A percentile compares a stretch with the other conserved stretches of the same genome.
phyloP scores from a whole-genome alignment of 2,329 filamentous ascomycete species.

The Orbilia oligospora region DNA sequence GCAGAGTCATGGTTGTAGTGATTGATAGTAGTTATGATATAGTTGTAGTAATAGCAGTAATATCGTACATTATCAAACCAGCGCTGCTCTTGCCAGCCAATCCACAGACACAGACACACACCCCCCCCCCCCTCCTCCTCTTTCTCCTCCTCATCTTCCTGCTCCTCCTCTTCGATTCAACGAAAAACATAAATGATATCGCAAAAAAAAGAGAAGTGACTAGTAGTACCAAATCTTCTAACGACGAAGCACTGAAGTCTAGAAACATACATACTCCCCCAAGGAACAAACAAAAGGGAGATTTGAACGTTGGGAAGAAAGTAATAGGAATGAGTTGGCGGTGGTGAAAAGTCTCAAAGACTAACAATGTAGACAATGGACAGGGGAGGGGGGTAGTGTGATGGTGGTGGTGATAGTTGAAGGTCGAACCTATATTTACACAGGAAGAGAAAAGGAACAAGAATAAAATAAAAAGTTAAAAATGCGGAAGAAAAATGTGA shows the following conservation, averaged over 20 bases:
- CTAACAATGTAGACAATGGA: not conserved
- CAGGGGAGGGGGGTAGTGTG: not conserved
- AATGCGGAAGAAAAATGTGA: slow-evolving; percentile 2
- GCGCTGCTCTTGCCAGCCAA: too few species aligned
- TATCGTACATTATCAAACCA: slow-evolving; percentile 33
- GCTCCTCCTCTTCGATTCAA: too few species aligned
- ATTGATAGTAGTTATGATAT: too few species aligned
- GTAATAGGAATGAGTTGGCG: not conserved
- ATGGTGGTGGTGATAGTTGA: not conserved
- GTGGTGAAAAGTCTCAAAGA: not conserved
- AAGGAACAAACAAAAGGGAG: not conserved
- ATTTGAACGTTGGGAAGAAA: not conserved
- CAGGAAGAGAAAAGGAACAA: not conserved
- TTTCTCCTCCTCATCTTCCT: too few species aligned
- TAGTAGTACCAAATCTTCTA: slow-evolving; percentile 20
- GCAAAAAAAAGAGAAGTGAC: not conserved
- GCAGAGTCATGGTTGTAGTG: not conserved
- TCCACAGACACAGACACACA: not conserved
- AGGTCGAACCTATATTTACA: slow-evolving; percentile 44
- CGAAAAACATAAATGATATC: too few species aligned
- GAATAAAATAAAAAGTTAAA: slow-evolving; percentile 2
- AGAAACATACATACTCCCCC: slow-evolving; percentile 21
- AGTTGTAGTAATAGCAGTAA: not conserved
- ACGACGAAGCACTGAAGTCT: slow-evolving; percentile 43
- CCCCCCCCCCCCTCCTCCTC: not conserved